Base-by-base conservation (phyloP, 768 basidiomycete species). In the Pleurotus citrinopileatus region DNA sequence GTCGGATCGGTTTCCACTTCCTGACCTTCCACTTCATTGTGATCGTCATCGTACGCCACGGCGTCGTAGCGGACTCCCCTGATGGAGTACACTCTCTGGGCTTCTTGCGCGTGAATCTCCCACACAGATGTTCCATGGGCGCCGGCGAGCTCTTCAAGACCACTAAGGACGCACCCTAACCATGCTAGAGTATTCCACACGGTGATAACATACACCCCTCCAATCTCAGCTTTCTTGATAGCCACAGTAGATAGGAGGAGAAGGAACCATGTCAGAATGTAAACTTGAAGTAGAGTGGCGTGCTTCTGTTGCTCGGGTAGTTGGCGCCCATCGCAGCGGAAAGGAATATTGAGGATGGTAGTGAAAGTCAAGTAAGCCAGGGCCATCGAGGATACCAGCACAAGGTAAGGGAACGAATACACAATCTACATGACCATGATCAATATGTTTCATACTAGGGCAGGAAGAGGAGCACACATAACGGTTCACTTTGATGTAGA, bases 131-230 rank as follows among this genome's bases (percentile, higher is more conserved):
- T 51, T 6, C 56, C 59, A 2, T 56, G 56, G 19, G 57, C 60
- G 2, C 57, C 58, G 22, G 58, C 25, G 47, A 59, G 54, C 17
- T 53, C 73, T 59, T 76, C 75, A 12, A 72, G 52, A 25, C 69
- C 65, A 1, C 70, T 74, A 13, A 79, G 53, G 2, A 73, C 47
- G 27, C 73, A 67, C 2, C 74, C 82, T 1, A 83, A 59, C 51
- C 82, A 72, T 3, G 75, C 67, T 19, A 74, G 74, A 1, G 67
- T 59, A 51, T 87, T 76, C 75, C 82, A 83, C 8, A 72, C 72
- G 1, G 78, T 81, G 32, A 85, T 56, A 48, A 80, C 73, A 65
- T 88, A 89, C 15, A 79, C 63, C 0, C 82, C 79, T 0, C 82
- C 83, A 9, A 87, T 58, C 3, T 73, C 62, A 4, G 66, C 57